Conservation (phyloP, 2,329 filamentous ascomycete species). For the Nemania sp. region DNA sequence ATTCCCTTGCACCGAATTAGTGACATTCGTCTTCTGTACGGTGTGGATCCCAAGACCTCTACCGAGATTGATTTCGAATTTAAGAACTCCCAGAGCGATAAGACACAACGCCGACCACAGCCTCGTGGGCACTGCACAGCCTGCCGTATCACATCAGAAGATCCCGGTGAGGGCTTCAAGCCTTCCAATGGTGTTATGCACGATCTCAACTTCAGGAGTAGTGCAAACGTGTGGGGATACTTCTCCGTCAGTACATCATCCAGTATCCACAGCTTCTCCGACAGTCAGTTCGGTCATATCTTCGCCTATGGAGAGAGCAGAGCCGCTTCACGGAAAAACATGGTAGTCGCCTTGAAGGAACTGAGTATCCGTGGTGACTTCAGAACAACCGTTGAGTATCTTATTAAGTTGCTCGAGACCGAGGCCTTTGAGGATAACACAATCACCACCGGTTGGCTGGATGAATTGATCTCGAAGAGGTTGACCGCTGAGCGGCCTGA, state of each 20-base stretch:
- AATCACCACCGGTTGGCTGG: conserved; percentile 97
- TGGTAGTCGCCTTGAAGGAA: conserved; percentile 98
- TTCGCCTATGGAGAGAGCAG: conserved; percentile 99
- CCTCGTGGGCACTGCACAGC: conserved; percentile 97
- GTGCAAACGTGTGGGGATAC: conserved; percentile 99
- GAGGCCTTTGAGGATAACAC: conserved; percentile 99
- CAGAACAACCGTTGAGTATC: conserved; percentile 95
- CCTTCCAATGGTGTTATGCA: conserved; percentile 98
- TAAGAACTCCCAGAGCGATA: conserved; percentile 78
- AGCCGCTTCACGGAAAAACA: conserved; percentile 94
- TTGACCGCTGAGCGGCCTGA: conserved; percentile 95
- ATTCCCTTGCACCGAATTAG: conserved; percentile 91
- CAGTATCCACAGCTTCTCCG: conserved; percentile 98
- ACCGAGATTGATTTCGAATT: conserved; percentile 97
- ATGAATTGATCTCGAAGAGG: conserved; percentile 97
- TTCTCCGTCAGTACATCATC: conserved; percentile 97
- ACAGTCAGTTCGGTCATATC: conserved; percentile 98
- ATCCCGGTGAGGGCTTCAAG: conserved; percentile 99
- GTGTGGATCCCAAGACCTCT: conserved; percentile 83
- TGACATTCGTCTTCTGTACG: conserved; percentile 95
- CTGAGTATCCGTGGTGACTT: conserved; percentile 99
- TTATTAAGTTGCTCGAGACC: conserved; percentile 98
- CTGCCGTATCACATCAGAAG: conserved; percentile 98
- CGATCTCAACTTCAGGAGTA: conserved; percentile 97
- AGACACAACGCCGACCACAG: conserved; percentile 84